These are phyloP conservation scores for Monoraphidium neglectum DNA, from an alignment of 139 green algal genomes.

Conservation along the genomic window DNA sequence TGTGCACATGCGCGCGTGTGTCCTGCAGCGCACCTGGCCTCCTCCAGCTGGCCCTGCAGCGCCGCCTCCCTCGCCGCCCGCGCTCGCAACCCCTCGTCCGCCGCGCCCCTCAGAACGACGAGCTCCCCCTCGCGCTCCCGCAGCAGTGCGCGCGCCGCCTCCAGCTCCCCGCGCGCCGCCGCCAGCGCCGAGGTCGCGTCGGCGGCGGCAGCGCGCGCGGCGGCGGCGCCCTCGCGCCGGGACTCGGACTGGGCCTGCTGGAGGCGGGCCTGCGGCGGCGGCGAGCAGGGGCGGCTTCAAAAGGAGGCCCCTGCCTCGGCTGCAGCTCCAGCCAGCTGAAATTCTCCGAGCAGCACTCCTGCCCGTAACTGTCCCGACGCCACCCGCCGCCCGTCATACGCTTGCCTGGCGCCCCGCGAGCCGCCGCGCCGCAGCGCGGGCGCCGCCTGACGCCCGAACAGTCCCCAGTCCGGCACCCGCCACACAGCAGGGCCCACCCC, in stretches of 20 bases:
- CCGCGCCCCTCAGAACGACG: constrained; percentile 23
- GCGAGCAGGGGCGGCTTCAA: too few relatives aligned
- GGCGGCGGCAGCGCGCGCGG: neutral
- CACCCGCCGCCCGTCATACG: too few relatives aligned
- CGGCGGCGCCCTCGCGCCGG: neutral
- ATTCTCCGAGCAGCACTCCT: too few relatives aligned
- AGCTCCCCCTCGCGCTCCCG: constrained; percentile 35
- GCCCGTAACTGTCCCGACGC: too few relatives aligned
- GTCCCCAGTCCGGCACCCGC: neutral
- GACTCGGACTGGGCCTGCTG: neutral
- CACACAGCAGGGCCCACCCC: constrained; percentile 4
- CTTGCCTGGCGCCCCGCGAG: too few relatives aligned
- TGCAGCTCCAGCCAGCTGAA: neutral
- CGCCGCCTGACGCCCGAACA: neutral
- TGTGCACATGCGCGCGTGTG: neutral
- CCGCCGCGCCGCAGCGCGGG: too few relatives aligned
- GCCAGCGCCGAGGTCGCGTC: constrained; percentile 2
- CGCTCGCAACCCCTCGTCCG: constrained; percentile 8
- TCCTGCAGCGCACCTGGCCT: neutral
- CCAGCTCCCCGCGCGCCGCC: neutral
- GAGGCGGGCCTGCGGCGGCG: constrained; percentile 10
- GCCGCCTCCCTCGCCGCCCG: constrained; percentile 29
- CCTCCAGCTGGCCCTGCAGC: constrained; percentile 28
- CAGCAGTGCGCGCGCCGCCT: constrained; percentile 2
- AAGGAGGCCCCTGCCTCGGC: constrained; percentile 9